Evolutionary conservation across 1,284 basidiomycete genomes (phyloP).

Genomic region (Microbotryum lychnidis-dioicae): DNA sequence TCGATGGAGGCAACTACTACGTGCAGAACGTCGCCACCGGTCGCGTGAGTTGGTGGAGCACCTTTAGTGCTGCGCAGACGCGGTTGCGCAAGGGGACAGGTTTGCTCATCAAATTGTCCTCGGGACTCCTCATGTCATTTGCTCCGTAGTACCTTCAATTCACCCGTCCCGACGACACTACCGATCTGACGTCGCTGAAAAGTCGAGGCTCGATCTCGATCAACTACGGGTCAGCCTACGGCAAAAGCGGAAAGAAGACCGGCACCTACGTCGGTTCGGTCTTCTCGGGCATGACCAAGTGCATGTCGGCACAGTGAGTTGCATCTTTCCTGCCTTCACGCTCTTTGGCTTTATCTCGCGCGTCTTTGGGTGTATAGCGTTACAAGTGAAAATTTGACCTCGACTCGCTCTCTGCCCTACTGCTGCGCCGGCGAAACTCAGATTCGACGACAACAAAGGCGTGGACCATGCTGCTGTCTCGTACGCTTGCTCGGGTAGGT

Average conservation of each 20-base stretch:
- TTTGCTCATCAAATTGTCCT: not conserved
- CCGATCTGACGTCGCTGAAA: constrained; percentile 14
- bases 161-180: constrained; percentile 11
- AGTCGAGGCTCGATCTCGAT: constrained; percentile 6
- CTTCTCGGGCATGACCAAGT: constrained; percentile 13
- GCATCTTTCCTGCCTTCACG: too few relatives aligned
- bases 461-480: constrained; percentile 25
- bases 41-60: not conserved
- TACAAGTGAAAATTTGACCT: too few relatives aligned
- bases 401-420: too few relatives aligned
- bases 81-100: not conserved
- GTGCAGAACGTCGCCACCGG: constrained; percentile 19
- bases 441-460: constrained; percentile 1
- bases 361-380: too few relatives aligned
- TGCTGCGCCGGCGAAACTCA: too few relatives aligned
- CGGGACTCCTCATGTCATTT: not conserved
- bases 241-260: constrained; percentile 11
- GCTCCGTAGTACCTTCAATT: not conserved
- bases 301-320: constrained; percentile 16
- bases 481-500: constrained; percentile 17
- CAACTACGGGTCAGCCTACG: constrained; percentile 15
- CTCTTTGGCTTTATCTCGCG: too few relatives aligned
- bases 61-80: not conserved
- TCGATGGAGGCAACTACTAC: not conserved
- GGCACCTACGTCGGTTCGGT: constrained; percentile 6